phyloP scores from a whole-genome alignment of 805 yeast species.

The Sporopachydermia lactativora region DNA sequence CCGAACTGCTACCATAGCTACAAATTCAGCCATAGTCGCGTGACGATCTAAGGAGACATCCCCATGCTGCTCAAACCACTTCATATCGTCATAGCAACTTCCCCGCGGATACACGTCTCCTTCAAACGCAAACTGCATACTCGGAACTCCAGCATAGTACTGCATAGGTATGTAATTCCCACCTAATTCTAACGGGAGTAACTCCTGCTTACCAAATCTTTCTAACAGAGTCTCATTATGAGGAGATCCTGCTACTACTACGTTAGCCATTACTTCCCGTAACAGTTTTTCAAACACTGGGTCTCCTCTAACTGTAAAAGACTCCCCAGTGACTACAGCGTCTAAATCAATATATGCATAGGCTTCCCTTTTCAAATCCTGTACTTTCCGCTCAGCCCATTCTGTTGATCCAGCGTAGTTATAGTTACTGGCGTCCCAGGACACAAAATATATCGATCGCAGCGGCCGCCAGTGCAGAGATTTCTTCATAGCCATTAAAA shows the following conservation, averaged over 20 bases:
- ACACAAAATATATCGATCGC: conserved; percentile 66
- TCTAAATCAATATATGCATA: conserved; percentile 66
- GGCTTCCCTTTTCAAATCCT: conserved; percentile 42
- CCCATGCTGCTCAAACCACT: conserved; percentile 33
- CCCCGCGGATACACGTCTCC: conserved; percentile 30
- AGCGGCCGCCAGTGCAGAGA: conserved; percentile 70
- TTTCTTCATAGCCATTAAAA: conserved; percentile 49
- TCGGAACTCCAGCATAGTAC: conserved; percentile 51
- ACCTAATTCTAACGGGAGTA: conserved; percentile 22
- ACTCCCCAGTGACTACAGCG: conserved; percentile 38
- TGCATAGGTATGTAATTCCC: conserved; percentile 63
- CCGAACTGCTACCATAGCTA: conserved; percentile 28
- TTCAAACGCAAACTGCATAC: conserved; percentile 42
- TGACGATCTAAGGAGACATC: conserved; percentile 48
- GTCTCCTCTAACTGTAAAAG: conserved; percentile 42
- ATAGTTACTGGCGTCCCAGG: conserved; percentile 73
- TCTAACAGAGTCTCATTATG: conserved; percentile 5
- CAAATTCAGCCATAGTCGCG: conserved; percentile 37
- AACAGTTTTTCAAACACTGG: conserved; percentile 46
- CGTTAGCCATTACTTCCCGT: conserved; percentile 23
- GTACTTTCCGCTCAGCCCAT: conserved; percentile 46
- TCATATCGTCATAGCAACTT: conserved; percentile 54
- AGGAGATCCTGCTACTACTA: conserved; percentile 10
- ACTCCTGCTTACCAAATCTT: conserved; percentile 3
- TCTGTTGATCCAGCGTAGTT: conserved; percentile 79